Evolutionary conservation across 306 rosid genomes (phyloP).

Genomic region (Acacia melanoxylon): DNA sequence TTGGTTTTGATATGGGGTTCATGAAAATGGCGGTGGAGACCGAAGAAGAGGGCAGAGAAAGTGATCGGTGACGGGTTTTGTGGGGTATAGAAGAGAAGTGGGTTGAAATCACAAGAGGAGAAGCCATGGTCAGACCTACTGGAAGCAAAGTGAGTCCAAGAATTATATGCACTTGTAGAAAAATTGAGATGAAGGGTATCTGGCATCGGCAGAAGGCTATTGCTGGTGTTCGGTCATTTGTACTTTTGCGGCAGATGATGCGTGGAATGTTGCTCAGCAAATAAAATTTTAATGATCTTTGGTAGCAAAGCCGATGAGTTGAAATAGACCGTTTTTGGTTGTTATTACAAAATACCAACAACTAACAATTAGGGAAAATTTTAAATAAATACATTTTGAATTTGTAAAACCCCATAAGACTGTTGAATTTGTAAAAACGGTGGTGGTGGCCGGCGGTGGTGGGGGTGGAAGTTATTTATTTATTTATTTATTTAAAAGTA

Average conservation of each 20-base stretch:
- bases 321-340: too few species aligned
- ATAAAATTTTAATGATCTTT: not conserved
- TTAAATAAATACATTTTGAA: too few species aligned
- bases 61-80: slow-evolving; percentile 15
- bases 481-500: too few species aligned
- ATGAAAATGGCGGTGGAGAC: not conserved
- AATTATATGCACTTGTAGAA: not conserved
- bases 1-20: not conserved
- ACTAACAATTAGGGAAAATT: too few species aligned
- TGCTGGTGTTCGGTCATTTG: not conserved
- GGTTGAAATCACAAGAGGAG: slow-evolving; percentile 31
- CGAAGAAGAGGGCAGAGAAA: not conserved
- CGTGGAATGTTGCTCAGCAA: not conserved
- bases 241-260: not conserved
- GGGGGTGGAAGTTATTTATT: too few species aligned
- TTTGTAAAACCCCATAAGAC: too few species aligned
- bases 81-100: slow-evolving; percentile 24
- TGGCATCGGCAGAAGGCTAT: not conserved
- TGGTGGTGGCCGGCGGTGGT: too few species aligned
- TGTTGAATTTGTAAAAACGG: too few species aligned
- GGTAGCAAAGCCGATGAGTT: not conserved
- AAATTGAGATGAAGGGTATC: not conserved
- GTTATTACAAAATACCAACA: too few species aligned
- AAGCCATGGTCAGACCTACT: slow-evolving; percentile 32
- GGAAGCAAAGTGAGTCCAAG: not conserved